phyloP scores from a whole-genome alignment of 83 land plant species.

The Picea mariana region DNA sequence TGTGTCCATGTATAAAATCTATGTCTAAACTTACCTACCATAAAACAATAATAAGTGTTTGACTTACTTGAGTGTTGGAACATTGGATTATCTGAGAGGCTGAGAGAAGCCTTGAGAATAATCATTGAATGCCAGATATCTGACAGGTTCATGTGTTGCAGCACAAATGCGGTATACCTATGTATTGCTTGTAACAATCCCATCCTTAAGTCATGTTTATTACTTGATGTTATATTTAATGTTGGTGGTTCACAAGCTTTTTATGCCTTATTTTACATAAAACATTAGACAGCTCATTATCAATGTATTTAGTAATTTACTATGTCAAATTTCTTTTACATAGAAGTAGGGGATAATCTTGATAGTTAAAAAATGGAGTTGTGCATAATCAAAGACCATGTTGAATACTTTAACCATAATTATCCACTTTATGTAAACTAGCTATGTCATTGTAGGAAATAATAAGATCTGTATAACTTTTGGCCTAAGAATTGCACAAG shows the following conservation, averaged over 20 bases:
- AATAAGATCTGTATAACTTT: too few relatives aligned
- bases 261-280: not conserved
- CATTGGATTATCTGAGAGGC: not conserved
- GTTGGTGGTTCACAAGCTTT: not conserved
- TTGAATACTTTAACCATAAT: too few relatives aligned
- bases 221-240: not conserved
- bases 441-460: too few relatives aligned
- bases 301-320: too few relatives aligned
- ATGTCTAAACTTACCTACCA: too few relatives aligned
- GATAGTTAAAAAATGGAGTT: too few relatives aligned
- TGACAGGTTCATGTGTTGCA: not conserved
- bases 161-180: not conserved
- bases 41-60: not conserved
- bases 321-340: too few relatives aligned
- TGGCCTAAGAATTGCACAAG: too few relatives aligned
- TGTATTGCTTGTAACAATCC: not conserved
- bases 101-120: not conserved
- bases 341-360: too few relatives aligned
- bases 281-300: not conserved
- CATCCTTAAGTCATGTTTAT: not conserved
- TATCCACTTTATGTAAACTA: too few relatives aligned
- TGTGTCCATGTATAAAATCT: not conserved
- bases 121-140: not conserved
- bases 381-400: too few relatives aligned
- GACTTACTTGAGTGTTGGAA: not conserved